Conservation (phyloP, 768 basidiomycete species). For the Hirschioporus abietinus region DNA sequence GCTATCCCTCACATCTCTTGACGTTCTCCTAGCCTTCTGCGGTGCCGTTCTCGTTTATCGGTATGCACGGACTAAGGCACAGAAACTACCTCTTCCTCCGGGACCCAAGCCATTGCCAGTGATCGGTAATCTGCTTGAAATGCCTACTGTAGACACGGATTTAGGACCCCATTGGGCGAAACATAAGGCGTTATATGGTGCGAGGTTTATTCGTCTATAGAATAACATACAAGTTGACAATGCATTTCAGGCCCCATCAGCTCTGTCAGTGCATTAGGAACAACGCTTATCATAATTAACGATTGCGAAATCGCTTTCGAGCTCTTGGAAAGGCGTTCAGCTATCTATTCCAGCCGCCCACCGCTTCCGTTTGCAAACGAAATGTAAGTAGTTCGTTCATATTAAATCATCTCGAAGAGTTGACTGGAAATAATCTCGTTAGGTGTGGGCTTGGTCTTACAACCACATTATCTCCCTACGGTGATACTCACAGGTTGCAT, state of each 20-base stretch:
- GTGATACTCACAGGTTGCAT: conserved; percentile 19
- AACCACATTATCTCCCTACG: conserved; percentile 19
- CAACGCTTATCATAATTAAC: not conserved
- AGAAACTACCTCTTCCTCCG: too few species aligned
- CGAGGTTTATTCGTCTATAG: too few species aligned
- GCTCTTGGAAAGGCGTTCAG: not conserved
- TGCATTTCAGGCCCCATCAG: not conserved
- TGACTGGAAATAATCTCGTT: not conserved
- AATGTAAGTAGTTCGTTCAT: not conserved
- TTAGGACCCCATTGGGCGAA: conserved; percentile 25
- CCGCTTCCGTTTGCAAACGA: not conserved
- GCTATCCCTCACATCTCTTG: too few species aligned
- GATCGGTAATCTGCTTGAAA: conserved; percentile 22
- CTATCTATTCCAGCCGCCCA: not conserved
- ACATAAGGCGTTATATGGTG: too few species aligned
- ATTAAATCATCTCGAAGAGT: not conserved
- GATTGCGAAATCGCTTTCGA: not conserved
- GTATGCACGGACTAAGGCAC: too few species aligned
- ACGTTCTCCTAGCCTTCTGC: too few species aligned
- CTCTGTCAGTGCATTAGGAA: not conserved
- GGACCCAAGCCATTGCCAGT: conserved; percentile 22
- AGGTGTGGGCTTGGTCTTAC: not conserved
- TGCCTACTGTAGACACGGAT: conserved; percentile 18
- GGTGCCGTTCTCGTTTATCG: too few species aligned
- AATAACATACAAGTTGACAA: too few species aligned